Conservation (phyloP, 1,139 yeast genomes). For the Hemisphaericaspora xylofermentans region DNA sequence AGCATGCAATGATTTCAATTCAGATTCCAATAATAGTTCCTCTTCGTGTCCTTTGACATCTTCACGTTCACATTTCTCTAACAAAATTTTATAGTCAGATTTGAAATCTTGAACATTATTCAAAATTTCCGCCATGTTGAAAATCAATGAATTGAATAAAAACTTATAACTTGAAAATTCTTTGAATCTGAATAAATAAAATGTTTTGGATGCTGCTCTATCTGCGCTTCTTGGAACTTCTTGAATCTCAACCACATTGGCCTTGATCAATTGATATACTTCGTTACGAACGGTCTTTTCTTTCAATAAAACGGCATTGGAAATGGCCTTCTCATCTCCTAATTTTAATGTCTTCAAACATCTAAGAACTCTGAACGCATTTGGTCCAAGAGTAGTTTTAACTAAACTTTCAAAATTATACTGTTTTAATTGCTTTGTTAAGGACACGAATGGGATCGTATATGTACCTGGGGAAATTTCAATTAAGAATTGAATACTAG, state of each 20-base stretch:
- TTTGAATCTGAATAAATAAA: slow-evolving; percentile 75
- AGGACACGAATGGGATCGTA: slow-evolving; percentile 41
- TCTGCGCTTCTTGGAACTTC: slow-evolving; percentile 93
- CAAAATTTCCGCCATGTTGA: slow-evolving; percentile 59
- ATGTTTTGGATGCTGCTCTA: slow-evolving; percentile 87
- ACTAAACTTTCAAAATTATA: slow-evolving; percentile 61
- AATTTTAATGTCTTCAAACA: slow-evolving; percentile 66
- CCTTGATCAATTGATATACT: slow-evolving; percentile 52
- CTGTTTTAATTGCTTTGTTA: slow-evolving; percentile 49
- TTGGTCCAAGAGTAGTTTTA: slow-evolving; percentile 54
- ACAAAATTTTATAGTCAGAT: slow-evolving; percentile 59
- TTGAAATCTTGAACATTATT: slow-evolving; percentile 58
- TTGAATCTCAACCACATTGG: slow-evolving; percentile 70
- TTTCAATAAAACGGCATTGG: slow-evolving; percentile 71
- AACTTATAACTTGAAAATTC: slow-evolving; percentile 59
- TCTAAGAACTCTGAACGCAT: slow-evolving; percentile 63
- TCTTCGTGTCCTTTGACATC: slow-evolving; percentile 86
- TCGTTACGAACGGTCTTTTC: slow-evolving; percentile 74
- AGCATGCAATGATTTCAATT: slow-evolving; percentile 65
- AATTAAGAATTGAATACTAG: slow-evolving; percentile 45
- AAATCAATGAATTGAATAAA: slow-evolving; percentile 32
- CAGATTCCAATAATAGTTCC: slow-evolving; percentile 71
- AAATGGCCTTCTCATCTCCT: slow-evolving; percentile 82
- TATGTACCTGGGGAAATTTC: slow-evolving; percentile 44
- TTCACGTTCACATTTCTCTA: slow-evolving; percentile 81